phyloP scores from a whole-genome alignment of 2,329 filamentous ascomycete genomes.

The Nothomitra cinnamomea region DNA sequence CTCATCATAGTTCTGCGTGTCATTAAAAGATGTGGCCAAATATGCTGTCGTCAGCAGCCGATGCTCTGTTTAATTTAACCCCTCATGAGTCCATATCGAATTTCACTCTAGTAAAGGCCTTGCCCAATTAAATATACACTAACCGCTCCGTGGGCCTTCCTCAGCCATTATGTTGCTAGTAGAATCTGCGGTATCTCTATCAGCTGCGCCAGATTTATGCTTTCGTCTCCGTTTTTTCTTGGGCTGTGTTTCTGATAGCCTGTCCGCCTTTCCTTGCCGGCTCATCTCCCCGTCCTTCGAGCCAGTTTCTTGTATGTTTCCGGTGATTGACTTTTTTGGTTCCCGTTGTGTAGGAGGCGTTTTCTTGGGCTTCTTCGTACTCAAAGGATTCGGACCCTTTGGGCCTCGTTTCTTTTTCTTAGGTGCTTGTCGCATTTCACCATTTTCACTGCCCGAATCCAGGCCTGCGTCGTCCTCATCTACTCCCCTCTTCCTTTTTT shows the following conservation, averaged over 20 bases:
- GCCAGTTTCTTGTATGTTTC: too few relatives aligned
- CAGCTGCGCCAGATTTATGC: conserved; percentile 14
- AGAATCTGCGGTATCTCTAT: conserved; percentile 1
- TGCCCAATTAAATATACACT: too few relatives aligned
- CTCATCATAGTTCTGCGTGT: too few relatives aligned
- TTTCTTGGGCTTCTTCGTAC: conserved; percentile 53
- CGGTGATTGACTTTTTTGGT: not conserved
- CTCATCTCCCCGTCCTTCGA: not conserved
- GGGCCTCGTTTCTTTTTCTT: conserved; percentile 41
- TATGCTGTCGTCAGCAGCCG: too few relatives aligned
- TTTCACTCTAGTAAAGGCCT: too few relatives aligned
- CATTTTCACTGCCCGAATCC: conserved; percentile 15
- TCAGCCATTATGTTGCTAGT: not conserved
- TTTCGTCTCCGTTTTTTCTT: conserved; percentile 25
- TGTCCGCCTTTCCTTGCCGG: not conserved
- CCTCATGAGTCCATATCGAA: too few relatives aligned
- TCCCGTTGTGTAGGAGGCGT: conserved; percentile 10
- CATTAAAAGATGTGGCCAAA: too few relatives aligned
- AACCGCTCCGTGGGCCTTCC: too few relatives aligned
- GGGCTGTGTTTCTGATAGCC: conserved; percentile 10
- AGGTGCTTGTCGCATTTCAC: conserved; percentile 24
- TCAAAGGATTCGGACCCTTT: conserved; percentile 55
- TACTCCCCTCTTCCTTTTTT: conserved; percentile 16
- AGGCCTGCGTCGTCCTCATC: conserved; percentile 24
- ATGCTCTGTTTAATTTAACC: too few relatives aligned